phyloP scores from a whole-genome alignment of 2,329 filamentous ascomycete genomes.

The Nemania diffusa region DNA sequence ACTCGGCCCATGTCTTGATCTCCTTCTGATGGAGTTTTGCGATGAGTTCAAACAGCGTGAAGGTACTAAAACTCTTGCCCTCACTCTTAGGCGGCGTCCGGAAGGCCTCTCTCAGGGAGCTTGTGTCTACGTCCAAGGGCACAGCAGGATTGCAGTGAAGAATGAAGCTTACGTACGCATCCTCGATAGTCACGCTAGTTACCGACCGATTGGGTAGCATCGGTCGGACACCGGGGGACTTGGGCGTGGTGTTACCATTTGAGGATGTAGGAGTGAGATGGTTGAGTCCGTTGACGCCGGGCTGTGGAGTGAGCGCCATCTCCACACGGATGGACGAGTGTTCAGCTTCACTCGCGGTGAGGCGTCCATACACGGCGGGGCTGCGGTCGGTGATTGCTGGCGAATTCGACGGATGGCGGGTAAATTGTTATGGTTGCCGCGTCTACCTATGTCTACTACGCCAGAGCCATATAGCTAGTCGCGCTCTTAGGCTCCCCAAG shows the following conservation, averaged over 20 bases:
- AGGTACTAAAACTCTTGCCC: constrained; percentile 85
- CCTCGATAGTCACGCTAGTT: constrained; percentile 76
- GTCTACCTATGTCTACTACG: background rate
- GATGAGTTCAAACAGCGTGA: constrained; percentile 80
- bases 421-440: constrained; percentile 15
- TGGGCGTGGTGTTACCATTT: constrained; percentile 45
- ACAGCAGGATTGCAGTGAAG: constrained; percentile 91
- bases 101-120: constrained; percentile 79
- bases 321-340: constrained; percentile 33
- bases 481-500: constrained; percentile 7
- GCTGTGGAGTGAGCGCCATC: constrained; percentile 47
- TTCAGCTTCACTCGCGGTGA: constrained; percentile 25
- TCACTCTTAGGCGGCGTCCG: constrained; percentile 85
- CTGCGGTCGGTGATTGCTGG: constrained; percentile 10
- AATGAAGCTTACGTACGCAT: constrained; percentile 86
- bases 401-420: constrained; percentile 10
- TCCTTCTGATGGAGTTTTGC: constrained; percentile 81
- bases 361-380: constrained; percentile 33
- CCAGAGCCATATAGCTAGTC: constrained; percentile 11
- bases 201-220: constrained; percentile 74
- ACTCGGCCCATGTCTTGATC: constrained; percentile 91
- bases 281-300: constrained; percentile 43
- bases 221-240: constrained; percentile 42
- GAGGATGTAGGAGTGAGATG: constrained; percentile 45
- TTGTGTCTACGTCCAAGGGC: constrained; percentile 73